Conservation (phyloP, 495 filamentous ascomycete genomes). For the Neurospora africana region DNA sequence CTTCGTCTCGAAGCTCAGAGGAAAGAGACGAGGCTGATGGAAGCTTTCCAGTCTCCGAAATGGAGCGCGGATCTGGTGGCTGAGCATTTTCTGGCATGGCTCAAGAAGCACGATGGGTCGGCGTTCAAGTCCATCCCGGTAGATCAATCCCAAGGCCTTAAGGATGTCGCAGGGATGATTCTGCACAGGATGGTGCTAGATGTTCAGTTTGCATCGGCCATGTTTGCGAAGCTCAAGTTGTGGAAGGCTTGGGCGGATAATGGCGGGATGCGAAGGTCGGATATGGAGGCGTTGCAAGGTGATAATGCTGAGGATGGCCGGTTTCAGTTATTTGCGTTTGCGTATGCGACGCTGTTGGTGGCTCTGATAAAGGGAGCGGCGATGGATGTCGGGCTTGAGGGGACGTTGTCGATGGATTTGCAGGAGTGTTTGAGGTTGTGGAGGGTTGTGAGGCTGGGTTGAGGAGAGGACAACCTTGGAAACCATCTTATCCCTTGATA, state of each 20-base stretch:
- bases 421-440: slow-evolving; percentile 51
- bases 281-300: slow-evolving; percentile 35
- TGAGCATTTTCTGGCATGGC: slow-evolving; percentile 36
- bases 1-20: slow-evolving; percentile 27
- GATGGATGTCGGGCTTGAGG: slow-evolving; percentile 29
- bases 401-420: slow-evolving; percentile 46
- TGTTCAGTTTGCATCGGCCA: slow-evolving; percentile 27
- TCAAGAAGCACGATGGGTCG: slow-evolving; percentile 25
- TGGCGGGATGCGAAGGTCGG: slow-evolving; percentile 46
- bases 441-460: slow-evolving; percentile 48
- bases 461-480: background rate
- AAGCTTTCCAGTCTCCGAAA: slow-evolving; percentile 47
- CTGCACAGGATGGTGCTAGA: slow-evolving; percentile 48
- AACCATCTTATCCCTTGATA: background rate
- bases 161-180: slow-evolving; percentile 37
- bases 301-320: slow-evolving; percentile 15
- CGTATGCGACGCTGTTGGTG: slow-evolving; percentile 42
- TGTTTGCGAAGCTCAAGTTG: slow-evolving; percentile 42
- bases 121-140: background rate
- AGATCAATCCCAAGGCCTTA: slow-evolving; percentile 12
- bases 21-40: slow-evolving; percentile 32
- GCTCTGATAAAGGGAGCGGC: slow-evolving; percentile 40
- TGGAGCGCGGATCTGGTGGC: slow-evolving; percentile 43
- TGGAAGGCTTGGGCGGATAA: slow-evolving; percentile 50
- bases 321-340: slow-evolving; percentile 25